A percentile compares a stretch with the other conserved stretches of the same genome.
These are phyloP conservation scores for Xanthoconium stramineum DNA, from an alignment of 768 basidiomycete species.

Conservation along the genomic window DNA sequence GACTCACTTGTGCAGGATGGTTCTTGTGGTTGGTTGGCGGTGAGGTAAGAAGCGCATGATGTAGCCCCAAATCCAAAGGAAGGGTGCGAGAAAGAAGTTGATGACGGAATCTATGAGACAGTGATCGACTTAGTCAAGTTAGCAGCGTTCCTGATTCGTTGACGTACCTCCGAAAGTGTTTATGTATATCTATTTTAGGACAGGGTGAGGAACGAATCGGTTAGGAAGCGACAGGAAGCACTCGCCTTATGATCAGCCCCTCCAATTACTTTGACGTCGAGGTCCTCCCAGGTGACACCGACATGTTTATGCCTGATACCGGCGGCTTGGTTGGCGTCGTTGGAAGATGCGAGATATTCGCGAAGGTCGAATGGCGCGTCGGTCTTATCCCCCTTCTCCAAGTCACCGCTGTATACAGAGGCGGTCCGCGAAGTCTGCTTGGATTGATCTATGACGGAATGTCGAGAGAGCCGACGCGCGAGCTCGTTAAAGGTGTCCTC, in stretches of 20 bases:
- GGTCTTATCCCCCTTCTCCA: slow-evolving; percentile 38
- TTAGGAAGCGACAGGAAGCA: neutral
- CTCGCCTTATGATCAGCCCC: slow-evolving; percentile 54
- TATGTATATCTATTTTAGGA: slow-evolving; percentile 42
- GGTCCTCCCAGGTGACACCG: slow-evolving; percentile 70
- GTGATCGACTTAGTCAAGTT: neutral
- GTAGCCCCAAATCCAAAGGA: slow-evolving; percentile 46
- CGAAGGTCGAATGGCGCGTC: slow-evolving; percentile 55
- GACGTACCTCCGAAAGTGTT: slow-evolving; percentile 57
- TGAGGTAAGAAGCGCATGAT: slow-evolving; percentile 39
- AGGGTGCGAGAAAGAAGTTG: slow-evolving; percentile 50
- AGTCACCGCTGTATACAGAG: slow-evolving; percentile 30
- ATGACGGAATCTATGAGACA: slow-evolving; percentile 44
- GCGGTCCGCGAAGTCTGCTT: slow-evolving; percentile 22
- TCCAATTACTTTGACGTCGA: slow-evolving; percentile 60
- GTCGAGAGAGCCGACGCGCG: slow-evolving; percentile 35
- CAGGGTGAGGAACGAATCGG: neutral
- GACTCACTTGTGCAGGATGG: slow-evolving; percentile 58
- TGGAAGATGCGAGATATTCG: slow-evolving; percentile 64
- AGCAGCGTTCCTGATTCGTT: neutral
- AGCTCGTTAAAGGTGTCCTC: slow-evolving; percentile 57
- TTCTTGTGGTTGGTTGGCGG: slow-evolving; percentile 39
- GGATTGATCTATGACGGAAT: slow-evolving; percentile 10
- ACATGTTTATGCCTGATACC: slow-evolving; percentile 75
- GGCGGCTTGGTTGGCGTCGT: slow-evolving; percentile 60